Evolutionary conservation across 2,329 filamentous ascomycete genomes (phyloP), one percentile per base, ranked within the genome.

Genomic region (Penicillium sp.): DNA sequence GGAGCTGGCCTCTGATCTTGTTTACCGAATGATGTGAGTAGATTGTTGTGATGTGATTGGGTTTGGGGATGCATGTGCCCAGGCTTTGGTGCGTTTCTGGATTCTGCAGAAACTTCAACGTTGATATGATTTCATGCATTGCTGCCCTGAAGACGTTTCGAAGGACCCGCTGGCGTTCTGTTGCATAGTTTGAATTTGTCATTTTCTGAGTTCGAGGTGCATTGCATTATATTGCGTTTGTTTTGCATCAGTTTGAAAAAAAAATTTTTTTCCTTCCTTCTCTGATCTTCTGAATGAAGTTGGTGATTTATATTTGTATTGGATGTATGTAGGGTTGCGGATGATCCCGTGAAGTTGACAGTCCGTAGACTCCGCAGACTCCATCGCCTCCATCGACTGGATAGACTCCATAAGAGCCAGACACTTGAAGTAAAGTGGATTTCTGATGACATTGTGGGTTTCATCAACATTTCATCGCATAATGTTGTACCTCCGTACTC

Each of bases 1-100:
- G 1, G 74, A 76, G 59, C 61, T 76, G 63, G 74, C 73, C 22
- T 75, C 73, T 34, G 74, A 76, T 63, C 64, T 76, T 61, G 71
- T 76, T 29, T 76, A 73, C 58, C 70, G 73, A 26, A 71, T 75
- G 72, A 75, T 75, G 72, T 71, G 59, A 68, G 22, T 13, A 24
- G n/a, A 48, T 43, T 43, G 31, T 2, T 5, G 26, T 1, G 13
- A 26, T 57, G 42, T 62, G 59, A 57, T 58, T 58, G 58, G 53
- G 8, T 32, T 1, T 31, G 6, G 20, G 40, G 47, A 26, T 13
- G 4, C 10, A 2, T 46, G 5, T 46, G 44, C 26, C 44, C 2
- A 54, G 48, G 49, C 7, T 50, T 22, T 35, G 34, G 39, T 26
- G 14, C 35, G 43, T 45, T 22, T 46, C 14, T 45, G 20, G n/a